These are phyloP conservation scores for Trichomonascaceae sp. DNA, from an alignment of 1,139 yeast species.

Conservation along the genomic window DNA sequence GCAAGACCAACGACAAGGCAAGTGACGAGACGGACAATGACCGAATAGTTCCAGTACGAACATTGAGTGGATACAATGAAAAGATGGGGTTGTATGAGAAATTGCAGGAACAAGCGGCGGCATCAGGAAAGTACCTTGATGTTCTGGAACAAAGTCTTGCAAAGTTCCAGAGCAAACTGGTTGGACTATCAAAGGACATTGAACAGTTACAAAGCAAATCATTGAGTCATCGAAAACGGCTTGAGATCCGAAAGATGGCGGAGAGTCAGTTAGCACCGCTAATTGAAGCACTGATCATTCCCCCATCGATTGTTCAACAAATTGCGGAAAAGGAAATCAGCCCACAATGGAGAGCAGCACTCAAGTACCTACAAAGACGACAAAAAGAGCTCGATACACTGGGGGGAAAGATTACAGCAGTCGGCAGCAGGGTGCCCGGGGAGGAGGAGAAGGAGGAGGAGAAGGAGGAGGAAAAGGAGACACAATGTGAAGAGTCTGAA, in stretches of 20 bases:
- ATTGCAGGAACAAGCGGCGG: constrained; percentile 28
- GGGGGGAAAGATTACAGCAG: constrained; percentile 4
- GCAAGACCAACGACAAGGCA: no score
- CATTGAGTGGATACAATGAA: not conserved
- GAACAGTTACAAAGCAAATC: constrained; percentile 47
- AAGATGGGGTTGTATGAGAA: constrained; percentile 23
- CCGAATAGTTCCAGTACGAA: not conserved
- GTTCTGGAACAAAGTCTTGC: constrained; percentile 31
- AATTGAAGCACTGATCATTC: constrained; percentile 57
- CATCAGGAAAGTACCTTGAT: constrained; percentile 28
- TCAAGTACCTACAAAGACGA: constrained; percentile 16
- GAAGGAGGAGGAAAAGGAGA: constrained; percentile 6
- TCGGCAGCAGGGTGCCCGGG: constrained; percentile 4
- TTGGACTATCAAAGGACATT: constrained; percentile 45
- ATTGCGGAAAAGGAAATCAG: constrained; percentile 22
- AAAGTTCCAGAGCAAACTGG: constrained; percentile 45
- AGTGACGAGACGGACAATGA: not conserved
- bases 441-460: constrained; percentile 2
- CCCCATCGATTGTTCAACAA: constrained; percentile 37
- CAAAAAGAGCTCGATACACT: constrained; percentile 10
- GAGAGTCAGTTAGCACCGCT: constrained; percentile 55
- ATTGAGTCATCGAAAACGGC: constrained; percentile 41
- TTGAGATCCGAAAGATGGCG: constrained; percentile 40
- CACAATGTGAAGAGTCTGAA: constrained; percentile 22
- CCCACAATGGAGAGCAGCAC: constrained; percentile 24